Conservation (phyloP, 176 grass and related monocot genomes). For the Oryza longistaminata region DNA sequence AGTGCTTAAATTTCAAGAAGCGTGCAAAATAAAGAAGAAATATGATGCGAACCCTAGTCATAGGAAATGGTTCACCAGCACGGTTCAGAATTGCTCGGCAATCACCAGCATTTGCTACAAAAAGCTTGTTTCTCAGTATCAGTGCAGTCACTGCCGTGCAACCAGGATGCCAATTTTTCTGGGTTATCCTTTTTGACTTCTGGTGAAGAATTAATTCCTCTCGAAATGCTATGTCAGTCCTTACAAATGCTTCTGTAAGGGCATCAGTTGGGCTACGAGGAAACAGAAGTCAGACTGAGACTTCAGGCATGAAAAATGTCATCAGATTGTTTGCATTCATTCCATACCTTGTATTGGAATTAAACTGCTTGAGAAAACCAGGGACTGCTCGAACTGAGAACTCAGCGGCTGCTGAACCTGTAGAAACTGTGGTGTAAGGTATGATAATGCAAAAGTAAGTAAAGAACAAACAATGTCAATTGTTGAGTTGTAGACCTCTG, state of each 20-base stretch:
- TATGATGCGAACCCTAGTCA: constrained; percentile 70
- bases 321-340: constrained; percentile 35
- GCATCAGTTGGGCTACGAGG: constrained; percentile 68
- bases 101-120: constrained; percentile 97
- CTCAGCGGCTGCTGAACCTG: constrained; percentile 93
- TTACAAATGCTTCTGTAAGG: constrained; percentile 77
- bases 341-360: constrained; percentile 52
- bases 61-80: constrained; percentile 69
- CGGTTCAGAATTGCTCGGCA: constrained; percentile 85
- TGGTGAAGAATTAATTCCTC: constrained; percentile 65
- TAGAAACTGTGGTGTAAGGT: constrained; percentile 42
- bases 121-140: constrained; percentile 81
- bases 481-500: constrained; percentile 62
- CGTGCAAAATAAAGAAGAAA: constrained; percentile 2
- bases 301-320: constrained; percentile 14
- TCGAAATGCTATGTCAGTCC: constrained; percentile 76
- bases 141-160: constrained; percentile 83
- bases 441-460: constrained; percentile 27
- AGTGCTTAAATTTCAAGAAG: constrained; percentile 23
- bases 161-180: constrained; percentile 92
- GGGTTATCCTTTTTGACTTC: constrained; percentile 70
- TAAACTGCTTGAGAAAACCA: constrained; percentile 67
- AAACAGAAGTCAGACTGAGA: constrained; percentile 32
- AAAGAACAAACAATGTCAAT: constrained; percentile 18
- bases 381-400: constrained; percentile 91